Evolutionary conservation across 225 moss, liverwort and hornwort species (phyloP).

Genomic region (Physcomitrellopsis africana): DNA sequence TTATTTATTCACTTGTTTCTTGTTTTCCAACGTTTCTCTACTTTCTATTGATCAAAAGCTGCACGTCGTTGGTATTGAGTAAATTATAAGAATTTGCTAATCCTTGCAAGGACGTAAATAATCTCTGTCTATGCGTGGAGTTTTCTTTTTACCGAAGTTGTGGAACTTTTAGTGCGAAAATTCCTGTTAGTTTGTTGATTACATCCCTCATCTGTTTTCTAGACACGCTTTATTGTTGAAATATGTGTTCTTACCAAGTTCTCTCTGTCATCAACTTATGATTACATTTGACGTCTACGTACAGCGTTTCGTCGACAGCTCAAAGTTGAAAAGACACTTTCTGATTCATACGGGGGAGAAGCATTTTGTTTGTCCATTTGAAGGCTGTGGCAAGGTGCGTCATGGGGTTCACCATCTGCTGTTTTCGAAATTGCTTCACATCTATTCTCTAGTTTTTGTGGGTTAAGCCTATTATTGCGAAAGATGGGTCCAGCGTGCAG

Average conservation of each 20-base stretch:
- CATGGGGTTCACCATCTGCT: constrained; percentile 1
- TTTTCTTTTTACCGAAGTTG: not conserved
- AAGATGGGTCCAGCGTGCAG: not conserved
- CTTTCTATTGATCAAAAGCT: not conserved
- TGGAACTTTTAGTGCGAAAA: constrained; percentile 5
- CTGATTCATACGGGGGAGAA: constrained; percentile 98
- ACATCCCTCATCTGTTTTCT: not conserved
- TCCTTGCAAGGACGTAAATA: not conserved
- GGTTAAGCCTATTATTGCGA: not conserved
- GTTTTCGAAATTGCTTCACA: not conserved
- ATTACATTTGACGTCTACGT: constrained; percentile 20
- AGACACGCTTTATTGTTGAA: not conserved
- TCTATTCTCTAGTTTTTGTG: not conserved
- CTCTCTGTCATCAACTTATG: not conserved
- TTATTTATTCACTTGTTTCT: not conserved
- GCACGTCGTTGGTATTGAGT: not conserved
- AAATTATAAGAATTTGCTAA: not conserved
- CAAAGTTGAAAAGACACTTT: constrained; percentile 96
- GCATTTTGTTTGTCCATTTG: constrained; percentile 92
- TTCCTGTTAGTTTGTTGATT: not conserved
- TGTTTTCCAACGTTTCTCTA: not conserved
- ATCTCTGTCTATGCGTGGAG: constrained; percentile 5
- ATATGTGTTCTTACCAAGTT: not conserved
- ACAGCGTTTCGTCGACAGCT: constrained; percentile 99
- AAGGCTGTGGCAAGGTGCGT: constrained; percentile 96